A percentile compares a stretch with the other conserved stretches of the same genome.
Conservation (phyloP, 176 grass and related monocot species). For the Musa schizocarpa region DNA sequence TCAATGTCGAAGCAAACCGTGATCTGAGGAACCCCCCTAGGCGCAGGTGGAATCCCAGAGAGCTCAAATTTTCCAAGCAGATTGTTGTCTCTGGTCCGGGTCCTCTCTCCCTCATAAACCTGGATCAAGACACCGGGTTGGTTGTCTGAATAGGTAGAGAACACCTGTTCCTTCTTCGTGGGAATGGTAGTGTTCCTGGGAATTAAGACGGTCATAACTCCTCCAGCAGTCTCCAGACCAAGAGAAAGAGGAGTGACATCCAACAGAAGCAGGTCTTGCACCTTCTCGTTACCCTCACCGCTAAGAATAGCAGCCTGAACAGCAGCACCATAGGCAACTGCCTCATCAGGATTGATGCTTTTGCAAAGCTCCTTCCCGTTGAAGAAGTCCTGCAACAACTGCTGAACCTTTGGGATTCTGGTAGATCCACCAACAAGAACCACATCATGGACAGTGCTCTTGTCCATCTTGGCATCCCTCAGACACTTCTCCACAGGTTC, state of each 20-base stretch:
- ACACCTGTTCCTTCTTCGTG: slow-evolving; percentile 56
- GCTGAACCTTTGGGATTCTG: slow-evolving; percentile 14
- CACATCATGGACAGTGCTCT: slow-evolving; percentile 7
- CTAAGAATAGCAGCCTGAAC: slow-evolving; percentile 19
- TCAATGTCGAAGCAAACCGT: slow-evolving; percentile 69
- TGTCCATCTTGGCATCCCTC: slow-evolving; percentile 18
- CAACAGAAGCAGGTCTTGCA: slow-evolving; percentile 12
- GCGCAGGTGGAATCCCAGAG: slow-evolving; percentile 51
- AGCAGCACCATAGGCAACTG: slow-evolving; percentile 15
- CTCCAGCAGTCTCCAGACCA: slow-evolving; percentile 17
- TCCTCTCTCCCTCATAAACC: slow-evolving; percentile 49
- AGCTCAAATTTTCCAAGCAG: slow-evolving; percentile 65
- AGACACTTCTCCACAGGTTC: slow-evolving; percentile 15
- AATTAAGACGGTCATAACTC: slow-evolving; percentile 26
- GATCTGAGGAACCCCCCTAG: slow-evolving; percentile 60
- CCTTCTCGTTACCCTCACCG: slow-evolving; percentile 21
- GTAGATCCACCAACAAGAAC: slow-evolving; percentile 14
- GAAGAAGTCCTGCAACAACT: slow-evolving; percentile 16
- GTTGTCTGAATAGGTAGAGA: slow-evolving; percentile 48
- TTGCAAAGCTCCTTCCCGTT: slow-evolving; percentile 13
- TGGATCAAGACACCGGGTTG: slow-evolving; percentile 47
- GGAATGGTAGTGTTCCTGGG: slow-evolving; percentile 50
- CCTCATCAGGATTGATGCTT: slow-evolving; percentile 17
- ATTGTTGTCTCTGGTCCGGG: slow-evolving; percentile 50
- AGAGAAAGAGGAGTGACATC: slow-evolving; percentile 15